Evolutionary conservation across 805 yeast species (phyloP), one percentile per base, ranked within the genome.

Genomic region (Ogataea pignaliae): DNA sequence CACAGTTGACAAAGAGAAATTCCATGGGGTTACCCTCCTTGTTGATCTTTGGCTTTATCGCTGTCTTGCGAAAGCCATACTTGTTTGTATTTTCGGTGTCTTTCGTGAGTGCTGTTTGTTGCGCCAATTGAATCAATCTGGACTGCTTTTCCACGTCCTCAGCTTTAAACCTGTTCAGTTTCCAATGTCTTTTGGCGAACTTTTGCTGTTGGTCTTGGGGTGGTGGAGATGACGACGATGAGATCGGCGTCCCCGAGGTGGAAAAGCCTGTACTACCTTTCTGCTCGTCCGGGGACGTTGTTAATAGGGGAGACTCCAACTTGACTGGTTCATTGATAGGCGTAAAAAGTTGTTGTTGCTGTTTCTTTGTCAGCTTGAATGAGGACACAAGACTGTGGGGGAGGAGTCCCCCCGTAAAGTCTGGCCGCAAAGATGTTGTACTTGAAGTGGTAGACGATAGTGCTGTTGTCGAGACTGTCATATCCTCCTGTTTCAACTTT

Each of bases 121-220:
- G 61, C 1, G 57, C 58, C 29, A 47, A 44, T 41, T 55, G 63
- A n/a, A 63, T 46, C 26, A 65, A 26, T 17, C 51, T 59, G 1
- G 66, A 61, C 47, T 63, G 68, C 36, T 56, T 57, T 42, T 64
- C 67, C 10, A 51, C 62, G 31, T 64, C 68, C 30, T 57, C 65
- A 35, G 53, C 52, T 39, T 53, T 61, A 42, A 61, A 63, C 29
- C 56, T 47, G 41, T 58, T 57, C 39, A 64, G 56, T 40, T 53
- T 50, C 68, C 68, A 64, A 1, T 55, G 47, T 31, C 55, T 55
- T 38, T 58, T 60, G 2, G 61, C 39, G 37, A 55, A 53, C 1
- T 54, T 37, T 14, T 40, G 16, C 5, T 15, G 15, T 15, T 39
- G 43, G 26, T 21, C 26, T 21, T 21, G 26, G 4, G 7, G 26